Percentiles rank a stretch among this genome's conserved stretches.
Evolutionary conservation across 495 filamentous ascomycete genomes (phyloP).

Genomic region (Chaetomidium leptoderma): DNA sequence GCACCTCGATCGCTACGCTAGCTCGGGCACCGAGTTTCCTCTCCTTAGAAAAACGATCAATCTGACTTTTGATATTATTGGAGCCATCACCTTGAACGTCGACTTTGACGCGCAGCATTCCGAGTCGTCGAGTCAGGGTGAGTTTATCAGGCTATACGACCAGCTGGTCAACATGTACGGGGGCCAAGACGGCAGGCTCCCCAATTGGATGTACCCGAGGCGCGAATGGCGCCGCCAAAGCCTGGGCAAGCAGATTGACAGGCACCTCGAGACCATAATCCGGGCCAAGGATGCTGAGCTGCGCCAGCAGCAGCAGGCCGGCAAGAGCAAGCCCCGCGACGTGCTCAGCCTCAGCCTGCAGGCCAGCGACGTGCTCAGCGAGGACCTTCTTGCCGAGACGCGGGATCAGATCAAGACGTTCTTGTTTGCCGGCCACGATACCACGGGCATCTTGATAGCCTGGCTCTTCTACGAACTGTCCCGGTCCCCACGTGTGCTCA

Average conservation of each 20-base stretch:
- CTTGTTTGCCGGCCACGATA: slow-evolving; percentile 50
- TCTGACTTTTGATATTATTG: slow-evolving; percentile 43
- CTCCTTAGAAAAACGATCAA: slow-evolving; percentile 26
- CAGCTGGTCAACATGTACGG: slow-evolving; percentile 27
- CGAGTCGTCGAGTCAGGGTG: slow-evolving; percentile 17
- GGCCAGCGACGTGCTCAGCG: slow-evolving; percentile 23
- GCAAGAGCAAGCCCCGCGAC: slow-evolving; percentile 24
- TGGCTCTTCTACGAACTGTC: slow-evolving; percentile 48
- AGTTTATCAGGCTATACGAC: slow-evolving; percentile 30
- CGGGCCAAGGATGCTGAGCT: slow-evolving; percentile 25
- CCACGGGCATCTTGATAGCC: slow-evolving; percentile 38
- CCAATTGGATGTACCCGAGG: slow-evolving; percentile 24
- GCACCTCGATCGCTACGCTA: slow-evolving; percentile 25
- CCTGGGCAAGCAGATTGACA: slow-evolving; percentile 21
- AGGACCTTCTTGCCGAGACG: slow-evolving; percentile 22
- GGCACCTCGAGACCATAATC: slow-evolving; percentile 23
- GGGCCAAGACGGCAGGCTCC: slow-evolving; percentile 9
- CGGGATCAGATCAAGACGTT: slow-evolving; percentile 42
- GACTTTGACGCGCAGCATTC: slow-evolving; percentile 35
- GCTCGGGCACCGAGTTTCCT: slow-evolving; percentile 28
- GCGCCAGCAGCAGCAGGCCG: slow-evolving; percentile 7
- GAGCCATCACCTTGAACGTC: slow-evolving; percentile 34
- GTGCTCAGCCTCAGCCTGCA: slow-evolving; percentile 35
- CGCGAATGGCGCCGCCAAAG: slow-evolving; percentile 16
- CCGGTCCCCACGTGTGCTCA: slow-evolving; percentile 38